Evolutionary conservation across 306 rosid genomes (phyloP).

Genomic region (Pyrus betulifolia): DNA sequence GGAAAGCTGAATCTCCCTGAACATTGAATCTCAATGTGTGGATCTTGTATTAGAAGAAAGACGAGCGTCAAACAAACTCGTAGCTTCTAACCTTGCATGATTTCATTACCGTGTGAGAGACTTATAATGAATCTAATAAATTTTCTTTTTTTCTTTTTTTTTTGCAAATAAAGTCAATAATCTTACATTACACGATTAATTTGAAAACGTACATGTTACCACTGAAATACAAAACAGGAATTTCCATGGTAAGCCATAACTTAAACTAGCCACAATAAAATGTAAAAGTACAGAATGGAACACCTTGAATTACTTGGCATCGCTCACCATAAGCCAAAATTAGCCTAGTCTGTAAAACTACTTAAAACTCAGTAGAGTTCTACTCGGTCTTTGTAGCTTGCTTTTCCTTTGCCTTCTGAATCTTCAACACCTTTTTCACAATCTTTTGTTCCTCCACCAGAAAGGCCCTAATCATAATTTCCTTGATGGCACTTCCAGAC

Average conservation of each 20-base stretch:
- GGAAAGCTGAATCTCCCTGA: too few relatives aligned
- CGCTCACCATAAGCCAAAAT: neutral
- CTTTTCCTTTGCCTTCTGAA: conserved; percentile 79
- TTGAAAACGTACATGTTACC: neutral
- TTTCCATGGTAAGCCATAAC: neutral
- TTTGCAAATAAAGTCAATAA: neutral
- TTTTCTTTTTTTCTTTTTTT: too few relatives aligned
- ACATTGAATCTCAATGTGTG: too few relatives aligned
- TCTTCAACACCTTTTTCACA: conserved; percentile 91
- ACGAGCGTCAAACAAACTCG: too few relatives aligned
- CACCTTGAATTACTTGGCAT: neutral
- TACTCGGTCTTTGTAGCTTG: conserved; percentile 42
- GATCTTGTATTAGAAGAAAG: too few relatives aligned
- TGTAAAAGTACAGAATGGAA: neutral
- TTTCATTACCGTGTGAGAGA: too few relatives aligned
- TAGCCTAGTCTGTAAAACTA: neutral
- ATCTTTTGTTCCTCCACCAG: conserved; percentile 87
- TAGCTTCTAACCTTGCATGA: too few relatives aligned
- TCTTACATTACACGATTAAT: neutral
- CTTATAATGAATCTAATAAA: too few relatives aligned
- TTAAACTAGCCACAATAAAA: neutral
- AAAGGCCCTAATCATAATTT: conserved; percentile 83
- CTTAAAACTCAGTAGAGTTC: neutral
- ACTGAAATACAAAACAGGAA: neutral
- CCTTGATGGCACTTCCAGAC: conserved; percentile 73